Conservation (phyloP, 2,329 filamentous ascomycete species). For the Exophiala oligosperma region DNA sequence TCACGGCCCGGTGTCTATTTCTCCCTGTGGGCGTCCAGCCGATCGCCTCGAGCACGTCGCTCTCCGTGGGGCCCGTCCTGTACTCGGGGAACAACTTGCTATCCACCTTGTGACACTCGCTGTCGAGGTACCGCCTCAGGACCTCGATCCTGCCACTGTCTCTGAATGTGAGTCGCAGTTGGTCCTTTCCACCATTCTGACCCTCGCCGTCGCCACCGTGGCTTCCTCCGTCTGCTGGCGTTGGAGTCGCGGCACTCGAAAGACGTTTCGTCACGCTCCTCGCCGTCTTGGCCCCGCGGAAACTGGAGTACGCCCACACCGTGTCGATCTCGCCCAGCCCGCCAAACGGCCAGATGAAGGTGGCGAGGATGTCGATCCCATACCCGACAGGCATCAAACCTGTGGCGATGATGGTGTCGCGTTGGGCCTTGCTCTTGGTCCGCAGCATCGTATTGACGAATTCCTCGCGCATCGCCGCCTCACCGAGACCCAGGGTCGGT, state of each 20-base stretch:
- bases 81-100: constrained; percentile 36
- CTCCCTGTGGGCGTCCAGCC: constrained; percentile 39
- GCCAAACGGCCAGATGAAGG: constrained; percentile 36
- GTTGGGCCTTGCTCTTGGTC: constrained; percentile 43
- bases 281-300: constrained; percentile 43
- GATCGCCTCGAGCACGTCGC: constrained; percentile 43
- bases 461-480: constrained; percentile 40
- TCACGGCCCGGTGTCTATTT: too few relatives aligned
- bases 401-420: constrained; percentile 45
- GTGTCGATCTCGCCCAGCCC: constrained; percentile 35
- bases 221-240: too few relatives aligned
- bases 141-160: constrained; percentile 38
- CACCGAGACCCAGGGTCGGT: constrained; percentile 30
- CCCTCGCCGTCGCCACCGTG: not conserved
- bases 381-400: constrained; percentile 40
- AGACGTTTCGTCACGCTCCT: constrained; percentile 42
- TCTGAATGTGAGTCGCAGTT: constrained; percentile 39
- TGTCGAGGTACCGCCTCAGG: constrained; percentile 41
- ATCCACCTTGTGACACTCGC: constrained; percentile 40
- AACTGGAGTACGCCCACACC: constrained; percentile 34
- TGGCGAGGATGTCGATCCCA: constrained; percentile 24
- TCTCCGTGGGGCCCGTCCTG: constrained; percentile 38
- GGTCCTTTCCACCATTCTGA: constrained; percentile 25
- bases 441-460: constrained; percentile 45
- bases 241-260: not conserved